Base-by-base conservation (phyloP, 768 basidiomycete genomes). In the Amanita exitialis region DNA sequence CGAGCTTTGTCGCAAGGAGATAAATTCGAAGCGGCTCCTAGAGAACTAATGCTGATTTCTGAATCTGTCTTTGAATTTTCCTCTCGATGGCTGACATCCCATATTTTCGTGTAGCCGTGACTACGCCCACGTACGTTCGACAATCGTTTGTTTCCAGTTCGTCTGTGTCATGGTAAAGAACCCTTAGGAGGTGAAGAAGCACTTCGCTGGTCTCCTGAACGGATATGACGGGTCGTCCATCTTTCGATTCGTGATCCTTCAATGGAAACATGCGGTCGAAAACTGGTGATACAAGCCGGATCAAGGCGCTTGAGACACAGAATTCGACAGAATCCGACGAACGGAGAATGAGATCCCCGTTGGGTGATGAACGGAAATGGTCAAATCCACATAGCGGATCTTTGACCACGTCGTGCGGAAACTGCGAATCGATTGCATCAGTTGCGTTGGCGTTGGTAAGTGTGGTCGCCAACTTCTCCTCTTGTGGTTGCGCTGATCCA, bases 241-340 rank as follows among this genome's bases (percentile, higher is more conserved):
- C 42, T 10, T 42, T 51, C 34, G 25, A 54, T 32, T 52, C 44
- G 10, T 32, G 15, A 49, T 46, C 27, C 44, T 49, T 15, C n/a
- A 62, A 25, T 1, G 59, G 36, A 39, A 66, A 59, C 66, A 69
- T 68, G 30, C 52, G 58, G 20, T 50, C 52, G 49, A 69, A 70
- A 12, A 66, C 49, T 6, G 65, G 59, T 1, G 70, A 70, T 4
- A 59, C 55, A 7, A 62, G 34, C 6, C 62, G 56, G 4, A 71
- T 56, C 1, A 69, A 50, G 16, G 49, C 36, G 45, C 61, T 60
- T 42, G 55, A 56, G 28, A 64, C 58, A 23, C 53, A 57, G 54
- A 69, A 68, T 45, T 70, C 58, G 38, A 65, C 47, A 6, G 57
- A 55, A 53, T 70, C 68, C 10, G 56, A 58, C 16, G 62, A 55